Evolutionary conservation across 805 yeast genomes (phyloP), one percentile per base, ranked within the genome.

Genomic region (Candida ponderosae): DNA sequence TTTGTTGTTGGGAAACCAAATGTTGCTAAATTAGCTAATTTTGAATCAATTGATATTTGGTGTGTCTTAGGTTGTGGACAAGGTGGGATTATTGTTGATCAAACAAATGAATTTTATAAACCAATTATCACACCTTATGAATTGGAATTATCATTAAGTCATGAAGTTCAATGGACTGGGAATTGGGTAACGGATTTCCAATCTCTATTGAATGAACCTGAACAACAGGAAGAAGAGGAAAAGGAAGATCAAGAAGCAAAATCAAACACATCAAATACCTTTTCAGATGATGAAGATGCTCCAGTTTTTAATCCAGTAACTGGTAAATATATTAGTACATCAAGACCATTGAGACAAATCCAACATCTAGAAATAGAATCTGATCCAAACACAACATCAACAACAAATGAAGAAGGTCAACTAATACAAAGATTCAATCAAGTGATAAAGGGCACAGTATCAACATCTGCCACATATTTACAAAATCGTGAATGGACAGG

Each of bases 1-100:
- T 88, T 93, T 63, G 97, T 89, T 4, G 97, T 93, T 4, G 98
- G 98, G 10, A 93, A 93, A 57, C 97, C 97, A 9, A 93, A 93
- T 53, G 97, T 93, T 16, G 96, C 98, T 19, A 93, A 93, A 53
- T 66, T 93, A 36, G 98, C 97, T 9, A 93, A 93, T 57, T 93
- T 93, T 55, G 98, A 90, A 44, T 79, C 77, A n/a, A 74, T 93
- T 13, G 97, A 93, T 48, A 72, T 85, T 18, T 93, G 98, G 97
- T 89, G 95, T 52, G 74, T 93, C 11, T 60, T 93, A 13, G 98
- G 98, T 0, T 93, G 98, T 57, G 88, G 94, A 10, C 87, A 88
- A 48, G 89, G 94, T 37, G 98, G 98, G 5, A 81, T 90, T 18
- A 78, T 90, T 28, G 58, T 93, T 13, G 96, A 90, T 56, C 76